Conservation (phyloP, 202 grass and related monocot species). For the Musa balbisiana region DNA sequence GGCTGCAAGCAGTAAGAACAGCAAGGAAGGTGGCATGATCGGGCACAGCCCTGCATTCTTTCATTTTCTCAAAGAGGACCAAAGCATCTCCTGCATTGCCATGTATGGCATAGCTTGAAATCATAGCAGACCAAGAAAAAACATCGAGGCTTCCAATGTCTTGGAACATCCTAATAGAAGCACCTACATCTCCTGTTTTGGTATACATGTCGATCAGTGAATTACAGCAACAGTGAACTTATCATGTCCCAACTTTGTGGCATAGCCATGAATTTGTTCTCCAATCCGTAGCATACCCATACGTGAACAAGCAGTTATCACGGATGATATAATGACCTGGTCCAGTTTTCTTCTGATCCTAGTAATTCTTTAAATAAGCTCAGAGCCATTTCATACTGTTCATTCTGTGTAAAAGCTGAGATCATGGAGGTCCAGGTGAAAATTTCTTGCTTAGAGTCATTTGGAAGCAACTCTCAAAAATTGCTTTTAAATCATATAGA, state of each 20-base stretch:
- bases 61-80: constrained; percentile 48
- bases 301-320: constrained; percentile 47
- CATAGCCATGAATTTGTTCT: constrained; percentile 52
- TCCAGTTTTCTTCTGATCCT: constrained; percentile 30
- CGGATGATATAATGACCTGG: constrained; percentile 39
- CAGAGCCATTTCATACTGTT: constrained; percentile 43
- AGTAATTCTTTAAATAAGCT: constrained; percentile 51
- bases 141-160: constrained; percentile 35
- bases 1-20: constrained; percentile 70
- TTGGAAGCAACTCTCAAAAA: constrained; percentile 37
- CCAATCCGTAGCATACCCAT: constrained; percentile 37
- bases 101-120: constrained; percentile 53
- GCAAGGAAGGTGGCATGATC: constrained; percentile 41
- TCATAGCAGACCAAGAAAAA: constrained; percentile 55
- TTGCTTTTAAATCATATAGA: not conserved
- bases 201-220: constrained; percentile 68
- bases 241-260: constrained; percentile 43
- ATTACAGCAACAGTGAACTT: constrained; percentile 48
- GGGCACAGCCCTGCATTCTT: constrained; percentile 25
- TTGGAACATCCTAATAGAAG: constrained; percentile 45
- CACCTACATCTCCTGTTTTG: constrained; percentile 39
- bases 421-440: constrained; percentile 72
- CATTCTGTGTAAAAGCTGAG: constrained; percentile 36
- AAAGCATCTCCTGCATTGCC: constrained; percentile 40
- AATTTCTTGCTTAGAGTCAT: constrained; percentile 37